These are phyloP conservation scores for Linnemannia schmuckeri DNA, from an alignment of 192 early-diverging fungal species.

Conservation along the genomic window DNA sequence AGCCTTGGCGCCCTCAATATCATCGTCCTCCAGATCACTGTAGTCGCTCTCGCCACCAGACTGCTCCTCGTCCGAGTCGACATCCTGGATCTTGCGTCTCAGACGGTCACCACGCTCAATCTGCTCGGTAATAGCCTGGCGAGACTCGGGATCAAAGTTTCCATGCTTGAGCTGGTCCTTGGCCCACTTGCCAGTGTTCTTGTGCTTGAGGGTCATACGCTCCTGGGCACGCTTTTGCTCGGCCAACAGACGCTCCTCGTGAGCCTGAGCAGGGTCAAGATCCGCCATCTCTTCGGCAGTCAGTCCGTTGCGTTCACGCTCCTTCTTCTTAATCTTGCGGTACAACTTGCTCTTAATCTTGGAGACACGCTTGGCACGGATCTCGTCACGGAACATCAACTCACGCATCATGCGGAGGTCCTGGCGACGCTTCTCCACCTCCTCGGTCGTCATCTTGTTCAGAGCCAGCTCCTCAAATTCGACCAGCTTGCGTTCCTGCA, in stretches of 20 bases:
- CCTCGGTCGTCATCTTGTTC: constrained; percentile 85
- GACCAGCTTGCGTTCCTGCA: constrained; percentile 83
- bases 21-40: constrained; percentile 65
- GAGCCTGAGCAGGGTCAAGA: constrained; percentile 77
- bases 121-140: constrained; percentile 88
- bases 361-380: constrained; percentile 89
- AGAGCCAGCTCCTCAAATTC: constrained; percentile 89
- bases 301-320: constrained; percentile 70
- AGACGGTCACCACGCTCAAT: constrained; percentile 83
- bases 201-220: constrained; percentile 93
- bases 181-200: constrained; percentile 98
- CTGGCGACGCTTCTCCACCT: constrained; percentile 78
- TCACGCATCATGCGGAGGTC: constrained; percentile 94
- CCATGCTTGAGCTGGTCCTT: constrained; percentile 80
- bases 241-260: constrained; percentile 73
- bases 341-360: constrained; percentile 99
- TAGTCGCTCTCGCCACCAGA: constrained; percentile 57
- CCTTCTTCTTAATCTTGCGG: constrained; percentile 88
- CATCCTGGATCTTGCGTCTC: constrained; percentile 84
- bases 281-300: constrained; percentile 68
- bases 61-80: constrained; percentile 70
- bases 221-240: constrained; percentile 90
- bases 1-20: constrained; percentile 53
- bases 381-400: constrained; percentile 93
- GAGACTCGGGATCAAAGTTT: constrained; percentile 70